A percentile compares a stretch with the other conserved stretches of the same genome.
Evolutionary conservation across 257 asterid genomes (phyloP).

Genomic region (Rehmannia glutinosa): DNA sequence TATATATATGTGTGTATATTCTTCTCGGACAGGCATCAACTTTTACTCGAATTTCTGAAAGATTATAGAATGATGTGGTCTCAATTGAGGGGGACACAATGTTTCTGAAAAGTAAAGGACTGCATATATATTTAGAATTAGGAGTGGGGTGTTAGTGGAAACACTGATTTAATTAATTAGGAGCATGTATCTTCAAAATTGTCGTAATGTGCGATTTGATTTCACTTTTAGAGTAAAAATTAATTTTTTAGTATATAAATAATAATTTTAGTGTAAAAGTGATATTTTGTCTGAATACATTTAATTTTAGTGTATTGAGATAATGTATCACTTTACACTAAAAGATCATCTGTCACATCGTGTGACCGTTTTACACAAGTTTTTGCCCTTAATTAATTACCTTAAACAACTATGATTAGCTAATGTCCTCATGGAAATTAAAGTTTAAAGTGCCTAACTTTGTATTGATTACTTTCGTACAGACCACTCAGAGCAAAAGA

Average conservation of each 20-base stretch:
- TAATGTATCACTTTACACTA: too few species aligned
- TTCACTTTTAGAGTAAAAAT: too few species aligned
- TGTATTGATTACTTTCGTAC: slow-evolving; percentile 11
- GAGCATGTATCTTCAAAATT: too few species aligned
- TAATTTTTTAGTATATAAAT: too few species aligned
- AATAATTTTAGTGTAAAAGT: too few species aligned
- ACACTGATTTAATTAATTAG: slow-evolving; percentile 26
- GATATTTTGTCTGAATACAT: too few species aligned
- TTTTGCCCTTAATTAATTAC: too few species aligned
- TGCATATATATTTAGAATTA: slow-evolving; percentile 18
- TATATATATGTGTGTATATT: background rate
- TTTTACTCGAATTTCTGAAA: slow-evolving; percentile 5
- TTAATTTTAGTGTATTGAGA: too few species aligned
- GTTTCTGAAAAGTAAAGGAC: slow-evolving; percentile 35
- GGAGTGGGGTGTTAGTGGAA: slow-evolving; percentile 46
- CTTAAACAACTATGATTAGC: slow-evolving; percentile 20
- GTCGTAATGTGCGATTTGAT: too few species aligned
- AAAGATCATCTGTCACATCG: too few species aligned
- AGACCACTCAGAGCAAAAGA: background rate
- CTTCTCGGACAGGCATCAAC: slow-evolving; percentile 25
- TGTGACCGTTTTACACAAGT: too few species aligned
- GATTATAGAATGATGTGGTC: slow-evolving; percentile 39
- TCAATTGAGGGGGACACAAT: slow-evolving; percentile 47
- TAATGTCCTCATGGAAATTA: slow-evolving; percentile 10
- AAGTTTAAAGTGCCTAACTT: slow-evolving; percentile 1